Evolutionary conservation across 2,329 filamentous ascomycete species (phyloP).

Genomic region (Fusarium foetens): DNA sequence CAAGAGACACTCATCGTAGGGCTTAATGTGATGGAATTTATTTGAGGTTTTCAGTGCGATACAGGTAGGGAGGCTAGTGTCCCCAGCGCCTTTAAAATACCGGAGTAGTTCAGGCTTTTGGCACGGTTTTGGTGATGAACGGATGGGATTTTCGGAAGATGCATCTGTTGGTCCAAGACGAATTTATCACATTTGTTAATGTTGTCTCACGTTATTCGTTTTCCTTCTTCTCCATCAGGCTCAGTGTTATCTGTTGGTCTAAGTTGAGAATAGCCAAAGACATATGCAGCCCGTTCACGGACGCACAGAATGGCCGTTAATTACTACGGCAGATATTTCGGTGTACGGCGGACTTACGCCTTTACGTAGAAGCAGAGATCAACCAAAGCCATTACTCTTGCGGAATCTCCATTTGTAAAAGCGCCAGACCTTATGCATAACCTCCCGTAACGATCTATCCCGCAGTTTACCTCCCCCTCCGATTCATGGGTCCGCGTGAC

Average conservation of each 20-base stretch:
- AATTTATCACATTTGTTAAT: constrained; percentile 23
- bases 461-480: background rate
- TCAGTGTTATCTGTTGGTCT: background rate
- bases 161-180: constrained; percentile 44
- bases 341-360: background rate
- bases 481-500: background rate
- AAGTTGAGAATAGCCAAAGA: constrained; percentile 19
- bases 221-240: background rate
- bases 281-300: background rate
- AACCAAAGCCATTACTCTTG: background rate
- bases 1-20: constrained; percentile 40
- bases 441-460: no score
- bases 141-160: constrained; percentile 40
- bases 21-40: constrained; percentile 30
- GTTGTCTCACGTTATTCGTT: constrained; percentile 4
- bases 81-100: constrained; percentile 37
- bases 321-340: background rate
- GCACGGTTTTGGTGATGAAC: constrained; percentile 24
- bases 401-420: background rate
- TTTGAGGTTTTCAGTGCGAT: constrained; percentile 1
- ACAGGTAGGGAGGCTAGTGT: constrained; percentile 1
- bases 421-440: background rate
- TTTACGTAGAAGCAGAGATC: background rate
- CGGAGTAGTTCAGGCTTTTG: constrained; percentile 30
- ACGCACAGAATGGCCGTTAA: background rate